Evolutionary conservation across 208 protist species (phyloP).

Genomic region (Leishmania gerbilli): DNA sequence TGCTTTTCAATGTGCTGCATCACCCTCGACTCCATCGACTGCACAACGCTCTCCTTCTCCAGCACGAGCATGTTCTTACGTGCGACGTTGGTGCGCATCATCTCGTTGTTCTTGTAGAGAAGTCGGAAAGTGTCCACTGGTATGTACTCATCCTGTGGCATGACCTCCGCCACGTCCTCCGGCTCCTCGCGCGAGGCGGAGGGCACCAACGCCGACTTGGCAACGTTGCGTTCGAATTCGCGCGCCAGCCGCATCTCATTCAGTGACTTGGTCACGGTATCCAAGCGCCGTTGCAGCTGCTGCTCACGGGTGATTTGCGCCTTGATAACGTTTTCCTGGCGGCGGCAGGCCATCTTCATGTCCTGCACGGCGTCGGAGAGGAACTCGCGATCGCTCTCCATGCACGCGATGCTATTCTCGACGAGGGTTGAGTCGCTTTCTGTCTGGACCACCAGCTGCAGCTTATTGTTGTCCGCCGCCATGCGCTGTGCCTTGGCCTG

Average conservation of each 20-base stretch:
- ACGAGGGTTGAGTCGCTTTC: constrained; percentile 53
- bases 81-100: constrained; percentile 75
- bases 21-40: constrained; percentile 80
- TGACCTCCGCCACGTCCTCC: constrained; percentile 69
- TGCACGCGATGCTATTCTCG: constrained; percentile 52
- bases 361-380: constrained; percentile 70
- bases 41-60: constrained; percentile 86
- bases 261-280: constrained; percentile 73
- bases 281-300: constrained; percentile 81
- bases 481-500: constrained; percentile 61
- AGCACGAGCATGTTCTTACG: constrained; percentile 92
- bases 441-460: constrained; percentile 39
- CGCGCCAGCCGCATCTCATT: constrained; percentile 81
- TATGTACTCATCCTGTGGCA: constrained; percentile 80
- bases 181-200: constrained; percentile 77
- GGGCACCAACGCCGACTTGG: constrained; percentile 76
- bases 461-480: constrained; percentile 32
- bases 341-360: constrained; percentile 60
- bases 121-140: constrained; percentile 87
- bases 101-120: constrained; percentile 86
- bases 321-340: constrained; percentile 80
- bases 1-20: constrained; percentile 47
- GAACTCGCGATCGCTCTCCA: constrained; percentile 82
- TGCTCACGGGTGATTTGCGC: constrained; percentile 82
- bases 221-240: constrained; percentile 75